phyloP scores from a whole-genome alignment of 192 early-diverging fungal species.

The Mortierella alpina region DNA sequence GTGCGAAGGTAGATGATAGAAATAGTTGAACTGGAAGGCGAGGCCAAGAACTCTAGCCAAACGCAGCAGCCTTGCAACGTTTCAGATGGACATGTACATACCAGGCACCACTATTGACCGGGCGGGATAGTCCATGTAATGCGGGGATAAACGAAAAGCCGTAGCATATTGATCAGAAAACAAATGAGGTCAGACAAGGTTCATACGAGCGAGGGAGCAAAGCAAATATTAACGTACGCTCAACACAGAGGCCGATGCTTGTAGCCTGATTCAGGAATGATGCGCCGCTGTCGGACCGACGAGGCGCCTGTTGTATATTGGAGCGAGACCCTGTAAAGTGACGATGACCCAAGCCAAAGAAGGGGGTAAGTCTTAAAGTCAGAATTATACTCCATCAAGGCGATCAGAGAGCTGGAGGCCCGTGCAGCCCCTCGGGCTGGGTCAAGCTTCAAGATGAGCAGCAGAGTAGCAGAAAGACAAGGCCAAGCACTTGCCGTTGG shows the following conservation, averaged over 20 bases:
- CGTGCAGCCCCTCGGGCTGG: too few species aligned
- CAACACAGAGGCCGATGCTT: slow-evolving; percentile 20
- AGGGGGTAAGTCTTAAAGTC: too few species aligned
- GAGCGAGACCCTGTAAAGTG: too few species aligned
- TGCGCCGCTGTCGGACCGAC: slow-evolving; percentile 26
- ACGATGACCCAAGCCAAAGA: too few species aligned
- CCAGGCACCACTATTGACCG: slow-evolving; percentile 18
- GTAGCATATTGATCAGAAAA: background rate
- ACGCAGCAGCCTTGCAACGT: background rate
- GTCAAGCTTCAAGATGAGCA: background rate
- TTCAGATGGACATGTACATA: background rate
- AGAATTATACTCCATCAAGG: background rate
- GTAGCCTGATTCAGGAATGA: slow-evolving; percentile 27
- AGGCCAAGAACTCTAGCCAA: background rate
- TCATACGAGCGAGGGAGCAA: background rate
- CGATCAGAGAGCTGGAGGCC: background rate
- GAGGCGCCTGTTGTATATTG: background rate
- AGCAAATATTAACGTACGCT: slow-evolving; percentile 22
- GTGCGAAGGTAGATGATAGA: too few species aligned
- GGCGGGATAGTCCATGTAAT: background rate
- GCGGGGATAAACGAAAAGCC: too few species aligned
- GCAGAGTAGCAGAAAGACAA: background rate
- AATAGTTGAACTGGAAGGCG: too few species aligned
- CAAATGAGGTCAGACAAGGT: background rate
- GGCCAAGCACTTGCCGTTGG: background rate